These are phyloP conservation scores for Pyricularia sp. DNA, from an alignment of 2,329 filamentous ascomycete species.

Conservation along the genomic window DNA sequence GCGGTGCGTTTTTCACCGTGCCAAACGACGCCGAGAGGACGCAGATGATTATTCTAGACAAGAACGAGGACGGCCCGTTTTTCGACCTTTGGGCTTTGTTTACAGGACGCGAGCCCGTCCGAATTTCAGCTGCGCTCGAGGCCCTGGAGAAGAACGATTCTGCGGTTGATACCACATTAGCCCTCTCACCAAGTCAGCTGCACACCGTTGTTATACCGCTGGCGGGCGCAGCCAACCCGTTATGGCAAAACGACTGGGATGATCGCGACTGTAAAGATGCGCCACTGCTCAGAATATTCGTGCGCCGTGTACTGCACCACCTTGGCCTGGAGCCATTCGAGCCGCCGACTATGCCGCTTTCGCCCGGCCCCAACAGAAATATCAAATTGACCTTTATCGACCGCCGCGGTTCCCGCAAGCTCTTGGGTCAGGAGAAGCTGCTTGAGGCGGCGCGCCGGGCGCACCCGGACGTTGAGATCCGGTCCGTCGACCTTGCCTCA, in stretches of 20 bases:
- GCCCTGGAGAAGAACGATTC: neutral
- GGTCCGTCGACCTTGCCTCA: conserved; percentile 26
- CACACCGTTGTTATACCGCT: conserved; percentile 28
- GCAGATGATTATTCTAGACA: conserved; percentile 24
- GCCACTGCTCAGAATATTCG: conserved; percentile 21
- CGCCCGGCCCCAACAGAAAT: conserved; percentile 3
- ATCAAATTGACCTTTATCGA: conserved; percentile 25
- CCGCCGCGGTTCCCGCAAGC: conserved; percentile 20
- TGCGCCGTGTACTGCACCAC: conserved; percentile 19
- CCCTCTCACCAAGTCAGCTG: conserved; percentile 1
- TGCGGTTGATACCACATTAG: neutral
- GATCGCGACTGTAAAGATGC: conserved; percentile 20
- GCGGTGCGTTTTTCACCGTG: conserved; percentile 1
- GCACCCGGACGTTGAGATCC: conserved; percentile 19
- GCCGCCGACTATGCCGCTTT: neutral
- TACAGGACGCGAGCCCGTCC: conserved; percentile 18
- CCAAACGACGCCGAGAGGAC: conserved; percentile 8
- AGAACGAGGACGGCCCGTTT: conserved; percentile 22
- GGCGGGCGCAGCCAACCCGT: conserved; percentile 28
- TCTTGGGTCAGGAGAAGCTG: conserved; percentile 18
- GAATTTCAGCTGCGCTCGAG: conserved; percentile 16
- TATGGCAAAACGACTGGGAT: conserved; percentile 31
- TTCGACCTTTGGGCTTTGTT: conserved; percentile 28
- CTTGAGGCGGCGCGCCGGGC: conserved; percentile 15
- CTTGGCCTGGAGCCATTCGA: conserved; percentile 14